Evolutionary conservation across 2,329 filamentous ascomycete species (phyloP), one percentile per base, ranked within the genome.

Genomic region (Talaromyces sp.): DNA sequence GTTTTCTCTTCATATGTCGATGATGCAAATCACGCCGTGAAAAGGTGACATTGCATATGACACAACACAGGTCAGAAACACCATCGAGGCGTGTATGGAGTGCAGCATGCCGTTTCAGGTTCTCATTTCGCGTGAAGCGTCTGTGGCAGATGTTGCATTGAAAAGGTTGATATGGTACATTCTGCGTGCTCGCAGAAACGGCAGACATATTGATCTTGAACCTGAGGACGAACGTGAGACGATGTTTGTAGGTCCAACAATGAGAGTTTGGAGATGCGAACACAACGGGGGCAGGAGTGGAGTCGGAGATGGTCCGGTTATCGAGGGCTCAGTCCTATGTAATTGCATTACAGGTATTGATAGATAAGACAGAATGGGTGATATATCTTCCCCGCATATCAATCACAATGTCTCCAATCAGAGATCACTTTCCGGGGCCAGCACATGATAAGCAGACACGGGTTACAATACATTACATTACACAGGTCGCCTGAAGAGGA

Each of bases 1-100:
- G 77, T 63, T 80, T 79, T 18, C 75, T 71, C 64, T 73, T 79
- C 70, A 80, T 75, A 64, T 80, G 78, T 0, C 77, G 75, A 63
- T 70, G 68, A 18, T 75, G 75, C 3, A 80, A 66, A 64, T 80
- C 78, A 2, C 71, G 68, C 1, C 77, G 73, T 3, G 78, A 80
- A 61, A 80, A 80, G 1, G 75, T 77, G 1, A 72, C 72, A 37
- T 71, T 66, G 65, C 78, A 80, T 48, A 76, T 69, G 2, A 71
- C 67, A 64, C 78, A 80, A 2, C 72, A 65, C 12, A 78, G 67
- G 0, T 71, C 70, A 5, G 68, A 48, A 48, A 28, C 65, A 33
- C 72, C 70, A 14, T 67, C 66, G 5, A 74, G 74, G 9, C 73
- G 71, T 6, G 71, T 69, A 63, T 80, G 78, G 4, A 79, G 69